Base-by-base conservation (phyloP, 2,329 filamentous ascomycete species). In the Sclerotinia borealis region DNA sequence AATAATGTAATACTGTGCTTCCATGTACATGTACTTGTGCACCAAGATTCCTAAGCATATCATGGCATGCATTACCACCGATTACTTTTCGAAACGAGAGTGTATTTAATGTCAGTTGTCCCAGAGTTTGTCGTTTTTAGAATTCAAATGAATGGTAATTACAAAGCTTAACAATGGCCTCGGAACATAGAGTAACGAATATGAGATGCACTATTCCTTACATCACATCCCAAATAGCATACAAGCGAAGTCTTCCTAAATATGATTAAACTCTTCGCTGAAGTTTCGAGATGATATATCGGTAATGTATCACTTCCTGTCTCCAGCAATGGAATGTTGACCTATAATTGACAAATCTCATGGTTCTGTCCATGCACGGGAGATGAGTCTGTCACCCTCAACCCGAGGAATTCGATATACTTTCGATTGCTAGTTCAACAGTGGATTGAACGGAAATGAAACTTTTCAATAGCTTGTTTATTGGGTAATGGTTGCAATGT, bases 251-350 rank as follows among this genome's bases (percentile, higher is more conserved):
- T 29, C 29, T 36, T 56, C 1, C 19, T 19, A 7, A 19, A 22
- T 3, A 34, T 10, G 3, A 19, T 29, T 2, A 11, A 31, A 7
- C 52, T 56, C 7, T 45, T 22, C 11, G n/a, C 19, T 10, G n/a
- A 34, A 45, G 8, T 34, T 9, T 6, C 2, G 8, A 25, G n/a
- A 2, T 43, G 11, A 19, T n/a, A 43, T 31, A 17, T 4, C 15
- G 0, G 1, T 2, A 4, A 2, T 11, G 5, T 3, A 13, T n/a
- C 19, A 17, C 19, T 31, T n/a, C n/a, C 7, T 7, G 2, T 34
- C 52, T 43, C 7, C 11, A 15, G 17, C 17, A 25, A 25, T 43
- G 19, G 25, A 39, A 15, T 4, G n/a, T 34, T 11, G n/a, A 15
- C 19, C 10, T 56, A 17, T n/a, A 11, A 34, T 29, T 9, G 10